Conservation (phyloP, 208 protist genomes). For the Trypanosoma cruzi region DNA sequence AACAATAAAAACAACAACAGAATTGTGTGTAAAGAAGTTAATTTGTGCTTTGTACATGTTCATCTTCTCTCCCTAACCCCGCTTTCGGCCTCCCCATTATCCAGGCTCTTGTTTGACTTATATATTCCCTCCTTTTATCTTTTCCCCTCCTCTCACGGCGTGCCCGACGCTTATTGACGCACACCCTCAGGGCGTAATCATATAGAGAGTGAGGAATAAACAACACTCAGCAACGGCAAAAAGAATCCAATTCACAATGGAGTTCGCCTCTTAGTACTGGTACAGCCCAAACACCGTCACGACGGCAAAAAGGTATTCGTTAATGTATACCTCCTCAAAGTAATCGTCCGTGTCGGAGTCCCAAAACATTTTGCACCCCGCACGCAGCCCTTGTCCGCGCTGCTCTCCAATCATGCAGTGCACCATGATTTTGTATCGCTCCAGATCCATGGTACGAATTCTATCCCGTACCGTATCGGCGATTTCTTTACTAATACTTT, state of each 20-base stretch:
- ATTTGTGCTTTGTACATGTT: not conserved
- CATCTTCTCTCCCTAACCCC: not conserved
- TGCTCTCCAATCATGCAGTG: constrained; percentile 95
- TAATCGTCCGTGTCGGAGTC: constrained; percentile 96
- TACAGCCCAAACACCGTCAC: constrained; percentile 94
- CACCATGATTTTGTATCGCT: constrained; percentile 94
- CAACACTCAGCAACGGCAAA: constrained; percentile 8
- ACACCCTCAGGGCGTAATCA: not conserved
- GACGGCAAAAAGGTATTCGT: constrained; percentile 86
- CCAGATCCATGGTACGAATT: constrained; percentile 79
- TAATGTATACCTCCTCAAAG: constrained; percentile 93
- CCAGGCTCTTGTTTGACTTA: not conserved
- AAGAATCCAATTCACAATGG: not conserved
- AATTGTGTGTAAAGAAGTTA: not conserved
- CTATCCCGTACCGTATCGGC: constrained; percentile 90
- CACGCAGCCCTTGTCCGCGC: constrained; percentile 88
- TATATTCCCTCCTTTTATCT: not conserved
- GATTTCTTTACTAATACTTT: constrained; percentile 93
- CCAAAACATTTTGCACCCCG: constrained; percentile 96
- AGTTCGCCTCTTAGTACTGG: constrained; percentile 70
- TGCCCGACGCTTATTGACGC: too few relatives aligned
- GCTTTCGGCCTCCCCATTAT: not conserved
- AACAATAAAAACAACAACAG: constrained; percentile 11
- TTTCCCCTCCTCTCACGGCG: not conserved
- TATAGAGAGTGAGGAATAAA: constrained; percentile 6